Evolutionary conservation across 148 eudicot species (phyloP).

Genomic region (Vaccinium darrowii): DNA sequence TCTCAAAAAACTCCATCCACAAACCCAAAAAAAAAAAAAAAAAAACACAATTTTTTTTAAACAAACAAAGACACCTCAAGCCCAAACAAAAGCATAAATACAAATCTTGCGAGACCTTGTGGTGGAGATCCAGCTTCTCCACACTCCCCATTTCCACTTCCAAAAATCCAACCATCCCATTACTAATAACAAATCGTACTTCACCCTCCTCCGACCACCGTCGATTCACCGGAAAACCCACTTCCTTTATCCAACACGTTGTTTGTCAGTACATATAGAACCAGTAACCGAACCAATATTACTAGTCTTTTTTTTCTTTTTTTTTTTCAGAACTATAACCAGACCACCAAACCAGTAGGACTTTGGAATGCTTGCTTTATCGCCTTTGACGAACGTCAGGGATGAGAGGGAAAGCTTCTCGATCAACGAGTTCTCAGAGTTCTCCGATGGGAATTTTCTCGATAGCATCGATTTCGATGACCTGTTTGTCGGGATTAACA

Average conservation of each 20-base stretch:
- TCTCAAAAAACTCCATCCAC: conserved; percentile 49
- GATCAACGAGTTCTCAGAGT: conserved; percentile 41
- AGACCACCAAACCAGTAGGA: not conserved
- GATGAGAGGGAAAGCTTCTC: conserved; percentile 37
- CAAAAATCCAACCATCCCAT: conserved; percentile 20
- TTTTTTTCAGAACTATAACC: not conserved
- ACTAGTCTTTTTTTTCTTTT: not conserved
- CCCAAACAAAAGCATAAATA: conserved; percentile 32
- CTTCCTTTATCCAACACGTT: too few relatives aligned
- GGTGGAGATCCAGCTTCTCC: conserved; percentile 21
- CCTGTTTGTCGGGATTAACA: conserved; percentile 39
- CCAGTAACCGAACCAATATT: not conserved
- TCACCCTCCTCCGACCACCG: not conserved
- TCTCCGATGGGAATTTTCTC: conserved; percentile 36
- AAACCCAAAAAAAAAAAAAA: conserved; percentile 19
- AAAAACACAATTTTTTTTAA: not conserved
- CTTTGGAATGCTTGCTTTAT: conserved; percentile 45
- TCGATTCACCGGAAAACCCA: conserved; percentile 8
- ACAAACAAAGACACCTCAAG: not conserved
- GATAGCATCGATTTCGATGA: conserved; percentile 64
- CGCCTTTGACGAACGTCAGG: conserved; percentile 29
- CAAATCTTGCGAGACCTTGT: conserved; percentile 24
- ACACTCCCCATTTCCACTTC: conserved; percentile 10
- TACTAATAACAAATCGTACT: not conserved
- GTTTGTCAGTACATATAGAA: not conserved